Evolutionary conservation across 257 asterid species (phyloP), one percentile per base, ranked within the genome.

Genomic region (Henckelia pumila): DNA sequence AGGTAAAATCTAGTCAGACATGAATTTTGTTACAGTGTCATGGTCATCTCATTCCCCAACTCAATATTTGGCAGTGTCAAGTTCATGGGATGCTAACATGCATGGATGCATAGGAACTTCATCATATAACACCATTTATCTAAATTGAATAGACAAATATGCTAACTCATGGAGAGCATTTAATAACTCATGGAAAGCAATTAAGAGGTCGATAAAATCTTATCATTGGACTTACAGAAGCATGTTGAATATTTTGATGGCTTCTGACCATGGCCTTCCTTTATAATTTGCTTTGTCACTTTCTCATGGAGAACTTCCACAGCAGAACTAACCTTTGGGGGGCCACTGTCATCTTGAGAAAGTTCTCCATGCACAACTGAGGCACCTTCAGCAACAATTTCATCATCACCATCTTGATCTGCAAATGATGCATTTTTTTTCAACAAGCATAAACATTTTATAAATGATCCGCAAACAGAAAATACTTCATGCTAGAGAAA

Each of bases 231-330:
- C 95, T 86, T 85, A 93, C 99, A 58, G 64, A 93, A 93, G 85
- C 99, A 93, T 67, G 99, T 93, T 11, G 97, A 89, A 72, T 90
- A 90, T 73, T 90, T 93, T 33, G 99, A 83, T 65, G 99, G 97
- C 83, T 85, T 90, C 83, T 84, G 95, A 66, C 95, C 99, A 75
- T 86, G 92, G 59, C 96, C 95, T 75, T 93, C 96, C 79, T 85
- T 93, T 11, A 93, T 73, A 62, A 90, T 81, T 77, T 90, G 96
- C 89, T 88, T 93, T 9, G 78, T 83, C 75, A 93, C 97, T 79
- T 93, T 93, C 73, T 86, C 97, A 47, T 90, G 96, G 61, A 93
- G 92, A 73, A 82, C 82, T 74, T 93, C 97, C 64, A 82, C 79
- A 37, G 64, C 75, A 2, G 96, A 78, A 66, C 83, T 91, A 73